A percentile compares a stretch with the other conserved stretches of the same genome.
Conservation (phyloP, 192 early-diverging fungal genomes). For the Geranomyces michiganensis region DNA sequence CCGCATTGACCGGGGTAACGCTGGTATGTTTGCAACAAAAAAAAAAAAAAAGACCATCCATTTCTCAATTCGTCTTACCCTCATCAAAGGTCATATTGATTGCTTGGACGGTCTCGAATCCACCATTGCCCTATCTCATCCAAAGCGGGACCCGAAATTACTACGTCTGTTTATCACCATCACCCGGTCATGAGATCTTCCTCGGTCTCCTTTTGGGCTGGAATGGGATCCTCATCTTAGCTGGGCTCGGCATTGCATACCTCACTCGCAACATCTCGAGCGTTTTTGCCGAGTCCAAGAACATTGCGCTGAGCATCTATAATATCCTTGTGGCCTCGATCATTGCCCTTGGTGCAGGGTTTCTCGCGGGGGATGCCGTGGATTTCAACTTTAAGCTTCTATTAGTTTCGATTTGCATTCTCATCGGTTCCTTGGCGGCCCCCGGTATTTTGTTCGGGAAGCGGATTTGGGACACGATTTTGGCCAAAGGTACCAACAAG, state of each 20-base stretch:
- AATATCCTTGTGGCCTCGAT: neutral
- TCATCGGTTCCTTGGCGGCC: neutral
- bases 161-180: neutral
- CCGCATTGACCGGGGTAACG: neutral
- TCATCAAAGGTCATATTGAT: neutral
- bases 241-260: neutral
- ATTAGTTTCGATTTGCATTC: neutral
- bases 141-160: neutral
- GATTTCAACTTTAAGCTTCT: neutral
- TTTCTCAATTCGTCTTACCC: neutral
- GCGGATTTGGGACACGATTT: neutral
- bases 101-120: neutral
- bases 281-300: conserved; percentile 3
- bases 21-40: too few species aligned
- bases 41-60: too few species aligned
- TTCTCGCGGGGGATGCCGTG: conserved; percentile 6
- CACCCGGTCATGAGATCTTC: neutral
- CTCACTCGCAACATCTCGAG: conserved; percentile 5
- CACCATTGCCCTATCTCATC: neutral
- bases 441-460: neutral
- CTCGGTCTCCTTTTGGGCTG: neutral
- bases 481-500: neutral
- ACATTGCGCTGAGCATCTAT: neutral
- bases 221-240: neutral
- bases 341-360: conserved; percentile 2